A percentile compares a stretch with the other conserved stretches of the same genome.
Conservation (phyloP, 805 yeast species). For the Lachancea sp. region DNA sequence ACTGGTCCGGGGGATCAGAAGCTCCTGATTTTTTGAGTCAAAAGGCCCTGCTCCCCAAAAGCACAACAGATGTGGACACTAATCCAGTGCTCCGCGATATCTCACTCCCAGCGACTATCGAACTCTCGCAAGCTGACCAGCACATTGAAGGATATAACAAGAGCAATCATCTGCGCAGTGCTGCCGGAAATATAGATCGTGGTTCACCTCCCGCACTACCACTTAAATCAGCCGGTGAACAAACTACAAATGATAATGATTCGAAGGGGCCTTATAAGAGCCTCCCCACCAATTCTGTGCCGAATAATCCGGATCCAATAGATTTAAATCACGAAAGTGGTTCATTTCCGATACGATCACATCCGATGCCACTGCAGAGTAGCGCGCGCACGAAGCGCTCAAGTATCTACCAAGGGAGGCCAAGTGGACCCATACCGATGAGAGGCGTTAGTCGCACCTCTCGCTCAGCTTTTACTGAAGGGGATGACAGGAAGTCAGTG, state of each 20-base stretch:
- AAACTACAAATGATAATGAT: background rate
- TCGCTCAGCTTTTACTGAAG: slow-evolving; percentile 25
- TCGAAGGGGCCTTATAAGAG: background rate
- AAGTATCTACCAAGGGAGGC: slow-evolving; percentile 30
- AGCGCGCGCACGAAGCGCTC: slow-evolving; percentile 28
- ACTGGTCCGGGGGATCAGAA: slow-evolving; percentile 1
- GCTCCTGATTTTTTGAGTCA: slow-evolving; percentile 22
- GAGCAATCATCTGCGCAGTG: background rate
- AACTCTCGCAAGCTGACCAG: background rate
- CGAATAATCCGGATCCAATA: background rate
- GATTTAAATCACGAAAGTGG: background rate
- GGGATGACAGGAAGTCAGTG: slow-evolving; percentile 32
- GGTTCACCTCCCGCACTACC: background rate
- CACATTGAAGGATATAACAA: background rate
- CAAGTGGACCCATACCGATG: slow-evolving; percentile 31
- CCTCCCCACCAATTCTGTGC: background rate
- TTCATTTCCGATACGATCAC: slow-evolving; percentile 5
- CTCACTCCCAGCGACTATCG: slow-evolving; percentile 17
- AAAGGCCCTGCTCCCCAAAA: slow-evolving; percentile 21
- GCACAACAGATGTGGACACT: slow-evolving; percentile 28
- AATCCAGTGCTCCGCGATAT: slow-evolving; percentile 28
- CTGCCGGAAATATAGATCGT: background rate
- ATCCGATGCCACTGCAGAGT: slow-evolving; percentile 21
- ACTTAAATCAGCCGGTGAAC: background rate
- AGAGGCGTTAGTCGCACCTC: slow-evolving; percentile 16